A percentile compares a stretch with the other conserved stretches of the same genome.
phyloP scores from a whole-genome alignment of 306 rosid genomes.

The Cucumis hystrix region DNA sequence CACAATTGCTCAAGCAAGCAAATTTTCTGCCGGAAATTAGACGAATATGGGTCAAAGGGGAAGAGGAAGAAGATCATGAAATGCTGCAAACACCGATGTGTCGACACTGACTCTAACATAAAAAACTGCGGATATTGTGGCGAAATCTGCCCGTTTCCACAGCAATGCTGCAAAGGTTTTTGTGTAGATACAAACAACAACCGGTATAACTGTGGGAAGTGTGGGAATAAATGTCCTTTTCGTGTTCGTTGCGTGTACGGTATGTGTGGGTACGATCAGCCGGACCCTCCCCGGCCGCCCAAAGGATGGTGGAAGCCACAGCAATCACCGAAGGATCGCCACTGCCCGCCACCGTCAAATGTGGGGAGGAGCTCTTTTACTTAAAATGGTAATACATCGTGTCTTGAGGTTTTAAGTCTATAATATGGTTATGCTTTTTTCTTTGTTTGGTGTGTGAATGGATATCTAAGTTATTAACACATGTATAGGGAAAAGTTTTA shows the following conservation, averaged over 20 bases:
- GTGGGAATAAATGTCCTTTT: constrained; percentile 43
- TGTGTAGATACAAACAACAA: constrained; percentile 28
- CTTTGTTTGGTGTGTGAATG: background rate
- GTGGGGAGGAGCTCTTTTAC: background rate
- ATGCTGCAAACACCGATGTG: constrained; percentile 50
- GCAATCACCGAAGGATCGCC: background rate
- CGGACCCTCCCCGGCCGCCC: background rate
- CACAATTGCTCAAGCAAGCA: constrained; percentile 12
- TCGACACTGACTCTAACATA: constrained; percentile 24
- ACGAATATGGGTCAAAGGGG: background rate
- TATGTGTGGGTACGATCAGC: constrained; percentile 42
- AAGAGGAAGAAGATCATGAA: background rate
- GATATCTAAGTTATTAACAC: too few species aligned
- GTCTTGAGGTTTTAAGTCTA: background rate
- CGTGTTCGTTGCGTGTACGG: constrained; percentile 37
- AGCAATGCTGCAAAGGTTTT: constrained; percentile 44
- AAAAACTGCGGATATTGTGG: constrained; percentile 52
- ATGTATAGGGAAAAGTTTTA: too few species aligned
- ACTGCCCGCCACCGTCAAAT: background rate
- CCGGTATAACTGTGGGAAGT: constrained; percentile 49
- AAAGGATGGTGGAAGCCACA: background rate
- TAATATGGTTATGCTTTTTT: background rate
- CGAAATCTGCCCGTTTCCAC: constrained; percentile 24
- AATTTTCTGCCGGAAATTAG: constrained; percentile 20
- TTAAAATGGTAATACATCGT: background rate